Percentiles rank a stretch among this genome's conserved stretches.
Conservation (phyloP, 345 rosid species). For the Limnanthes douglasii region DNA sequence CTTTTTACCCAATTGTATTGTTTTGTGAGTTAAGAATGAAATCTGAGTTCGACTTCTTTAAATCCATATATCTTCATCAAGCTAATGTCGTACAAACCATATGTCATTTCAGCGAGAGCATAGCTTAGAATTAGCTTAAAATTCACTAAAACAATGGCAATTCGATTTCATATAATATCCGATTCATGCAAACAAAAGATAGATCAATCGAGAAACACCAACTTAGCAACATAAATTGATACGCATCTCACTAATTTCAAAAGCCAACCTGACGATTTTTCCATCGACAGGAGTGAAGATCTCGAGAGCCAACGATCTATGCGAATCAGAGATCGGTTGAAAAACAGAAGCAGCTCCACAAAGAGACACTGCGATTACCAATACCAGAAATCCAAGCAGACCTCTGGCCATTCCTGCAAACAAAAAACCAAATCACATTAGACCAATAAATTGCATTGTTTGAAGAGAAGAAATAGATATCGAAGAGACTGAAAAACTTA, state of each 20-base stretch:
- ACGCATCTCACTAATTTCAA: neutral
- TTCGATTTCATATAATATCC: neutral
- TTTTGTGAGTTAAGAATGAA: too few species aligned
- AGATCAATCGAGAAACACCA: neutral
- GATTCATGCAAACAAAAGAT: neutral
- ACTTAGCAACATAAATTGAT: neutral
- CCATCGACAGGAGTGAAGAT: conserved; percentile 45
- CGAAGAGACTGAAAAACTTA: too few species aligned
- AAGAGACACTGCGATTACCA: conserved; percentile 29
- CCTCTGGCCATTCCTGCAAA: conserved; percentile 39
- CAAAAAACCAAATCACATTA: conserved; percentile 3
- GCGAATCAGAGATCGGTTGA: conserved; percentile 77
- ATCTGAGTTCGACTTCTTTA: too few species aligned
- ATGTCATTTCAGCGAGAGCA: too few species aligned
- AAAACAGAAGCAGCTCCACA: conserved; percentile 37
- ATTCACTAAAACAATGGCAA: too few species aligned
- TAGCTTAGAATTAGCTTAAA: too few species aligned
- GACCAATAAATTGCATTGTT: too few species aligned
- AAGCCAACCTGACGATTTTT: conserved; percentile 48
- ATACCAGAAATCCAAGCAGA: conserved; percentile 21
- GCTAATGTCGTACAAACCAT: too few species aligned
- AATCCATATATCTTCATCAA: too few species aligned
- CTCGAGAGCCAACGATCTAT: conserved; percentile 87
- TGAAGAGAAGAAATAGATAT: too few species aligned
- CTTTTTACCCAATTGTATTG: too few species aligned